phyloP scores from a whole-genome alignment of 495 filamentous ascomycete species.

The Hyaloscypha finlandica region DNA sequence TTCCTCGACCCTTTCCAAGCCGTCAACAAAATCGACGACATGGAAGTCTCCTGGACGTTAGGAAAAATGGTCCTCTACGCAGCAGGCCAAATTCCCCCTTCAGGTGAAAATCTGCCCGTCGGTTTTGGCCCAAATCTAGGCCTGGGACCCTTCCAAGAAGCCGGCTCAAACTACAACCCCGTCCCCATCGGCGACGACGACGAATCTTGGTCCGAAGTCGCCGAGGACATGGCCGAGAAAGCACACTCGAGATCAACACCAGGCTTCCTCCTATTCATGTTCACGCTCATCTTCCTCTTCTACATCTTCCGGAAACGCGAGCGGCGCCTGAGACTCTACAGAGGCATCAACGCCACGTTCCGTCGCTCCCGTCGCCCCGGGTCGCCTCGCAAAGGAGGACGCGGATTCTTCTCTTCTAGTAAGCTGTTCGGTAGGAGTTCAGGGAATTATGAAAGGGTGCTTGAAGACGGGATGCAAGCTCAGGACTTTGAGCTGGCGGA shows the following conservation, averaged over 20 bases:
- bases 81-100: constrained; percentile 76
- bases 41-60: constrained; percentile 97
- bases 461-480: constrained; percentile 69
- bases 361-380: constrained; percentile 54
- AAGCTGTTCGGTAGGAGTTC: constrained; percentile 58
- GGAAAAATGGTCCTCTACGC: constrained; percentile 99
- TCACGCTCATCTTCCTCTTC: constrained; percentile 70
- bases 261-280: constrained; percentile 74
- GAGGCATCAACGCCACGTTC: constrained; percentile 54
- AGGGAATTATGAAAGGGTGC: constrained; percentile 74
- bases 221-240: constrained; percentile 64
- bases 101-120: constrained; percentile 62
- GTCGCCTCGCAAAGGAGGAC: constrained; percentile 52
- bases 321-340: constrained; percentile 65
- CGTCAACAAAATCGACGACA: constrained; percentile 86
- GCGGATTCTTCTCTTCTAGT: constrained; percentile 55
- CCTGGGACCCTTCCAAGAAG: constrained; percentile 67
- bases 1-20: constrained; percentile 89
- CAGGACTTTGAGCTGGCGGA: constrained; percentile 71
- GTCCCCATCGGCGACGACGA: constrained; percentile 49
- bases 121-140: constrained; percentile 85
- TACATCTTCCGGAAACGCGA: constrained; percentile 62
- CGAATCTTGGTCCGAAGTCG: constrained; percentile 56
- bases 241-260: constrained; percentile 62
- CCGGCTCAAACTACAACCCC: constrained; percentile 62